A percentile compares a stretch with the other conserved stretches of the same genome.
phyloP scores from a whole-genome alignment of 2,329 filamentous ascomycete species.

The Ophiocordyceps camponoti-rufipedis region DNA sequence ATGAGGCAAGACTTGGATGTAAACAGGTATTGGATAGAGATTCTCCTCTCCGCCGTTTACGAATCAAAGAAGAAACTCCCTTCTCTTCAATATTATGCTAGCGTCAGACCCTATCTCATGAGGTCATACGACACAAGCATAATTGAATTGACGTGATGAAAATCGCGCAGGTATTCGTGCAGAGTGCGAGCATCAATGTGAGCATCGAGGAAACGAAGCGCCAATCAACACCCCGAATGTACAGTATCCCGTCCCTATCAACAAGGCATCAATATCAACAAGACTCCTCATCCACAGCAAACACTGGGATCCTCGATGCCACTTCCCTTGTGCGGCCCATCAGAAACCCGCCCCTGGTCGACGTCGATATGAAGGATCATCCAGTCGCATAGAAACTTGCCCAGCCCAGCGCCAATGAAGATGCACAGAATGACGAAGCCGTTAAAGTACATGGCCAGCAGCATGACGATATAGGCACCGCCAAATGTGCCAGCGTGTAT shows the following conservation, averaged over 20 bases:
- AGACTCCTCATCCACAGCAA: conserved; percentile 17
- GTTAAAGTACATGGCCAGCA: conserved; percentile 42
- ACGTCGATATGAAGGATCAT: conserved; percentile 23
- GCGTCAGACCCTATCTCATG: too few species aligned
- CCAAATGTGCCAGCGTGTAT: conserved; percentile 55
- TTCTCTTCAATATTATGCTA: too few species aligned
- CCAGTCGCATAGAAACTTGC: conserved; percentile 37
- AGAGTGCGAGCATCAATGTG: not conserved
- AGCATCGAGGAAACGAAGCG: not conserved
- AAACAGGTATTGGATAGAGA: too few species aligned
- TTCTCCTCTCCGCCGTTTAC: too few species aligned
- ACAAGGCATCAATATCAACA: too few species aligned
- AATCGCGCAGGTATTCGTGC: not conserved
- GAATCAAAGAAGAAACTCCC: too few species aligned
- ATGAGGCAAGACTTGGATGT: too few species aligned
- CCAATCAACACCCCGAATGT: too few species aligned
- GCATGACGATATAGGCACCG: conserved; percentile 63
- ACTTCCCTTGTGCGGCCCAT: conserved; percentile 8
- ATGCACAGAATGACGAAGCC: conserved; percentile 67
- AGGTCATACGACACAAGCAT: not conserved
- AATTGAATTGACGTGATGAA: not conserved
- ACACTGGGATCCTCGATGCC: conserved; percentile 25
- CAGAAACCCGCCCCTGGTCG: conserved; percentile 6
- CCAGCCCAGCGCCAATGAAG: conserved; percentile 34
- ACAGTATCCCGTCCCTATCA: too few species aligned